Evolutionary conservation across 2,329 filamentous ascomycete genomes (phyloP).

Genomic region (Aureobasidium namibiae): DNA sequence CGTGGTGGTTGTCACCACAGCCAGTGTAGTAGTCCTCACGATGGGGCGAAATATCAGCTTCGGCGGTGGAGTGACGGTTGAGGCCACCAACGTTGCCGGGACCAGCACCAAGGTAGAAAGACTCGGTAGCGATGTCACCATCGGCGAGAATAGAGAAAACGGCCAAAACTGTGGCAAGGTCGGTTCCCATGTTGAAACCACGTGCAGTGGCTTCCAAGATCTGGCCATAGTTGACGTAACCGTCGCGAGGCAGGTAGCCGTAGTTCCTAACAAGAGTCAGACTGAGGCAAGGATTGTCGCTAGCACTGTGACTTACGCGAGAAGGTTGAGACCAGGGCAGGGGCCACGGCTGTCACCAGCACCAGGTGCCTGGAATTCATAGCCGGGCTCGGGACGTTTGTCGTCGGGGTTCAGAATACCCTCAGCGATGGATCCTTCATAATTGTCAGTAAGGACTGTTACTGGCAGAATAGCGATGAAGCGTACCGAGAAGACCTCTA

Average conservation of each 20-base stretch:
- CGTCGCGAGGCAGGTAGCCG: slow-evolving; percentile 33
- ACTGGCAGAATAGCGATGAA: too few species aligned
- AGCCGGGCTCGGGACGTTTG: slow-evolving; percentile 22
- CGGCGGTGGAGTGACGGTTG: slow-evolving; percentile 24
- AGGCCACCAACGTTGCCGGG: slow-evolving; percentile 21
- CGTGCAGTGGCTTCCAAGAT: slow-evolving; percentile 25
- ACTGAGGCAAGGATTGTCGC: too few species aligned
- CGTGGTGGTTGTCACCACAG: slow-evolving; percentile 26
- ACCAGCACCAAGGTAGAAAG: slow-evolving; percentile 22
- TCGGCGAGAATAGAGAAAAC: slow-evolving; percentile 25
- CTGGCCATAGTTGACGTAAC: slow-evolving; percentile 28
- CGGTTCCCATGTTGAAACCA: slow-evolving; percentile 32
- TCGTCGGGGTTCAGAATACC: slow-evolving; percentile 20
- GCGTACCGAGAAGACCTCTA: background rate
- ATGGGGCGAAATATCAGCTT: slow-evolving; percentile 25
- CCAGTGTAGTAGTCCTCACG: slow-evolving; percentile 29
- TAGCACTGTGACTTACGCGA: too few species aligned
- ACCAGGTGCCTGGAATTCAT: slow-evolving; percentile 19
- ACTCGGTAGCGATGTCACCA: slow-evolving; percentile 22
- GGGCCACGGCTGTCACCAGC: slow-evolving; percentile 27
- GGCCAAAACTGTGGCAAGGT: slow-evolving; percentile 30
- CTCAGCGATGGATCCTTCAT: slow-evolving; percentile 19
- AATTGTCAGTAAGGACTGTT: slow-evolving; percentile 6
- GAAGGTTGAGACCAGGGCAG: slow-evolving; percentile 24
- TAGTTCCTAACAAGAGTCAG: slow-evolving; percentile 35